Evolutionary conservation across 108 stramenopile species (phyloP).

Genomic region (Nitzschia sp.): DNA sequence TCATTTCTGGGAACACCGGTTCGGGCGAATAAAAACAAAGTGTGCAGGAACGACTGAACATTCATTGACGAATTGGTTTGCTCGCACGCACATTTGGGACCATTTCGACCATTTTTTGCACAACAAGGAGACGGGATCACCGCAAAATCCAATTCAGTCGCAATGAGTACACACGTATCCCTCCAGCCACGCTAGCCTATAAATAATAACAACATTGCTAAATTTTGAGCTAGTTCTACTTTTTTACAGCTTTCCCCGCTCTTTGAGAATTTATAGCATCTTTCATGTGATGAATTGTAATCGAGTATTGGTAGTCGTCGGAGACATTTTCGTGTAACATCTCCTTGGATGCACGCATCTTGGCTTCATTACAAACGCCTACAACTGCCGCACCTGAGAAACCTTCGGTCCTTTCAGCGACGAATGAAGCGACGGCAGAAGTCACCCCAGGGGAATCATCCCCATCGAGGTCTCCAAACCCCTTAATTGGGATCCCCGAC

Average conservation of each 20-base stretch:
- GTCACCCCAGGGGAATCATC: background rate
- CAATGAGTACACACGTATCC: background rate
- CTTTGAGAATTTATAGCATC: constrained; percentile 5
- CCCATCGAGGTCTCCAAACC: constrained; percentile 20
- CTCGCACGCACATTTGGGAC: constrained; percentile 61
- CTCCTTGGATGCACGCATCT: constrained; percentile 27
- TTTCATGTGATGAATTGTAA: constrained; percentile 6
- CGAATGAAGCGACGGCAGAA: background rate
- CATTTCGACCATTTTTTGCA: constrained; percentile 65
- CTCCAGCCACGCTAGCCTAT: too few relatives aligned
- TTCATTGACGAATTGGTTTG: constrained; percentile 70
- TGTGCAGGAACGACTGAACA: constrained; percentile 85
- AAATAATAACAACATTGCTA: too few relatives aligned
- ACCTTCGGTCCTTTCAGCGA: constrained; percentile 54
- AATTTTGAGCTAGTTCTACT: background rate
- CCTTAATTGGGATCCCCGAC: constrained; percentile 18
- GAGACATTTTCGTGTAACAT: background rate
- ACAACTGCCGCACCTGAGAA: constrained; percentile 66
- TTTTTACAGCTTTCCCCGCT: background rate
- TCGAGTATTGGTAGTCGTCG: background rate
- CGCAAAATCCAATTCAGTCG: background rate
- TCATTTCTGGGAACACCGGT: constrained; percentile 74
- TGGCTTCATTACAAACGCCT: constrained; percentile 64
- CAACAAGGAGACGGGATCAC: too few relatives aligned
- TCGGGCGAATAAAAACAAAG: constrained; percentile 64